Conservation (phyloP, 371 early-diverging fungal species). For the Dinochytrium kinnereticum region DNA sequence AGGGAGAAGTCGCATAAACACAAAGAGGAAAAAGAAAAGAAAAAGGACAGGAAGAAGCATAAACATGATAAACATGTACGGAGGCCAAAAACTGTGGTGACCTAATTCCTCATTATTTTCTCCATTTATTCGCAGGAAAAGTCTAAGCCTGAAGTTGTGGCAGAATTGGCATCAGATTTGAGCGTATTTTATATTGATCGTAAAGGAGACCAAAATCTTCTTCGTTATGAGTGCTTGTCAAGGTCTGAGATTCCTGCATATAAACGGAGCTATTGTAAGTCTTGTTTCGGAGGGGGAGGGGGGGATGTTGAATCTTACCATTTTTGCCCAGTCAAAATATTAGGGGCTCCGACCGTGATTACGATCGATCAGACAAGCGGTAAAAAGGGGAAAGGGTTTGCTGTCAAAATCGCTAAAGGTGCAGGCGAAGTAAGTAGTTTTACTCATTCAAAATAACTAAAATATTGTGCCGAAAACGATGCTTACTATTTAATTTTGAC, state of each 20-base stretch:
- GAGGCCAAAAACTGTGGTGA: not conserved
- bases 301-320: not conserved
- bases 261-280: slow-evolving; percentile 9
- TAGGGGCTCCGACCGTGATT: slow-evolving; percentile 14
- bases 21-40: slow-evolving; percentile 18
- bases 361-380: slow-evolving; percentile 16
- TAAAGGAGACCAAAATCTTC: slow-evolving; percentile 18
- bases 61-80: slow-evolving; percentile 5
- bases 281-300: not conserved
- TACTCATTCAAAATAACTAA: too few species aligned
- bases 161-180: not conserved
- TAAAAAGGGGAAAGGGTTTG: slow-evolving; percentile 20
- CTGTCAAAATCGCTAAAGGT: slow-evolving; percentile 6
- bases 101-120: not conserved
- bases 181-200: slow-evolving; percentile 20
- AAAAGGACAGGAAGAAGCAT: slow-evolving; percentile 18
- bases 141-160: not conserved
- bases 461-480: too few species aligned
- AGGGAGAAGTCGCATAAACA: slow-evolving; percentile 11
- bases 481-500: too few species aligned
- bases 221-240: slow-evolving; percentile 7
- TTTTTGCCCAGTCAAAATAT: slow-evolving; percentile 17
- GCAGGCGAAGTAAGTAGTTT: too few species aligned
- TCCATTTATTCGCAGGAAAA: too few species aligned
- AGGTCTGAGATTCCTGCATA: slow-evolving; percentile 18